phyloP scores from a whole-genome alignment of 768 basidiomycete species.

The Boletus sp. region DNA sequence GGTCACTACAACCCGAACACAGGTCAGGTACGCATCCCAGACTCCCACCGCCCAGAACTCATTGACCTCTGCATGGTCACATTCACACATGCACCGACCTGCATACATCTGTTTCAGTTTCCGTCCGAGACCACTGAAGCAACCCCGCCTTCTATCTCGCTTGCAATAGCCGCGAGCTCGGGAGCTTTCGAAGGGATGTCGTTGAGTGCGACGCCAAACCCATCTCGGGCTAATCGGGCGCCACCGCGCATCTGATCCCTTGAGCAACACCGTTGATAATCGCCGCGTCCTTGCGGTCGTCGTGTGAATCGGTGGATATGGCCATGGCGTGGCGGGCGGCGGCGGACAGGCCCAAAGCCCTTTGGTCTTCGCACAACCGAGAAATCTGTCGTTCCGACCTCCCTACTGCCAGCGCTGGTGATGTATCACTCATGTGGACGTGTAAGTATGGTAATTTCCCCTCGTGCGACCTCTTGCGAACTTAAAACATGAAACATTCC shows the following conservation, averaged over 20 bases:
- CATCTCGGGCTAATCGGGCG: not conserved
- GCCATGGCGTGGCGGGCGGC: no score
- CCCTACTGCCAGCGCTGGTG: no score
- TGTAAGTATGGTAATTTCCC: not conserved
- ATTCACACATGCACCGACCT: not conserved
- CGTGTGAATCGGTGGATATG: no score
- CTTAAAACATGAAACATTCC: not conserved
- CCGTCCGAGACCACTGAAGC: not conserved
- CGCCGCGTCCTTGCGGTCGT: no score
- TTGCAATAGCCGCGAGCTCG: no score
- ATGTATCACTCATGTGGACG: not conserved
- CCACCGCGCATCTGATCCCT: no score
- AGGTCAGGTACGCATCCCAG: not conserved
- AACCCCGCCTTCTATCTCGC: not conserved
- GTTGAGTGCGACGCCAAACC: no score
- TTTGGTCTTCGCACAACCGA: not conserved
- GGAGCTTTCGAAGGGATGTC: not conserved
- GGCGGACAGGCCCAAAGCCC: not conserved
- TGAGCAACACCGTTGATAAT: no score
- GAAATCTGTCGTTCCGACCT: no score
- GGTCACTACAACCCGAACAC: not conserved
- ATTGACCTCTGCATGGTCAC: not conserved
- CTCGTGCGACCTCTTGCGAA: no score
- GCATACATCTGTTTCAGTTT: not conserved
- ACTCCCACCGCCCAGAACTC: not conserved